Conservation (phyloP, 495 filamentous ascomycete species). For the Penicilliopsis zonata region DNA sequence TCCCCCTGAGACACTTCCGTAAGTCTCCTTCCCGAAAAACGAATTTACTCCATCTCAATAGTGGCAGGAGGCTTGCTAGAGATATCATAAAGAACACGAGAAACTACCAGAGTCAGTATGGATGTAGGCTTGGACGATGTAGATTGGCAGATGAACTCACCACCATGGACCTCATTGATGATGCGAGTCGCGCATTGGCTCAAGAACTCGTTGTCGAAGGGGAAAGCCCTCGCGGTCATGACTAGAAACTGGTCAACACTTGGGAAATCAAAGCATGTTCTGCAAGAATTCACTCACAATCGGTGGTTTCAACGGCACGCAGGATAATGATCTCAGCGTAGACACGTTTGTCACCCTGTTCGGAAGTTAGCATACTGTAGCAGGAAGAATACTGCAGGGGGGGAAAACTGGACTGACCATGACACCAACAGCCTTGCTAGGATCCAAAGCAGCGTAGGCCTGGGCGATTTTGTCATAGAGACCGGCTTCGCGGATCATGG, state of each 20-base stretch:
- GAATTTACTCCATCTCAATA: constrained; percentile 57
- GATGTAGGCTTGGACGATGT: constrained; percentile 12
- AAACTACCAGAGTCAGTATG: constrained; percentile 13
- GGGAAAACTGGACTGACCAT: constrained; percentile 21
- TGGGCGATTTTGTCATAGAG: constrained; percentile 74
- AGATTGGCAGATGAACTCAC: not conserved
- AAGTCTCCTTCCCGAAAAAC: too few species aligned
- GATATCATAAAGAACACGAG: constrained; percentile 51
- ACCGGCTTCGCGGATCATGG: constrained; percentile 71
- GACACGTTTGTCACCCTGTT: constrained; percentile 58
- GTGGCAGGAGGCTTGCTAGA: constrained; percentile 76
- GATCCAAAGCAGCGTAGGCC: constrained; percentile 72
- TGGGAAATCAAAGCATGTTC: not conserved
- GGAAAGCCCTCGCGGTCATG: constrained; percentile 70
- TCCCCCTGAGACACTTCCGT: too few species aligned
- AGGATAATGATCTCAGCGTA: constrained; percentile 46
- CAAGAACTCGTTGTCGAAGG: constrained; percentile 54
- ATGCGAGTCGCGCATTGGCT: constrained; percentile 59
- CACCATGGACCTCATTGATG: constrained; percentile 72
- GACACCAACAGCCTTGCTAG: constrained; percentile 62
- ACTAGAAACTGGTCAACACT: constrained; percentile 8
- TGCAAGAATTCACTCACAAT: constrained; percentile 26
- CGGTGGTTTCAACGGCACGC: constrained; percentile 62
- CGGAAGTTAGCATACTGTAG: constrained; percentile 1
- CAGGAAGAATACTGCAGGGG: not conserved